These are phyloP conservation scores for Chalciporus piperatoides DNA, from an alignment of 1,284 basidiomycete species.

Conservation along the genomic window DNA sequence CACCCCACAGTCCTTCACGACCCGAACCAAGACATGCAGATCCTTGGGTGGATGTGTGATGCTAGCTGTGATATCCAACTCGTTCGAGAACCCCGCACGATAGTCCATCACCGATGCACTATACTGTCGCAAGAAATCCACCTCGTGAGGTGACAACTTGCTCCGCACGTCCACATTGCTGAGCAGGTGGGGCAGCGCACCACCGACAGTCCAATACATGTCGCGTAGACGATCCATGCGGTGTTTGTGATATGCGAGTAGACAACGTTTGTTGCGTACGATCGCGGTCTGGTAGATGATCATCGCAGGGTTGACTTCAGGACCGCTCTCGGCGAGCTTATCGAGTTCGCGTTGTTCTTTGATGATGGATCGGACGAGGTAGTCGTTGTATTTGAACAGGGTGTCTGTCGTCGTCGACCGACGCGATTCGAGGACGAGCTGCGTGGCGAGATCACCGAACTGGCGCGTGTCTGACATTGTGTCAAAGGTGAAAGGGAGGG, in stretches of 20 bases:
- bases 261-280: constrained; percentile 87
- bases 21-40: constrained; percentile 73
- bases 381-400: constrained; percentile 90
- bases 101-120: constrained; percentile 79
- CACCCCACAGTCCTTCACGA: constrained; percentile 81
- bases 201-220: constrained; percentile 91
- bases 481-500: constrained; percentile 3
- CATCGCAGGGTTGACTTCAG: constrained; percentile 61
- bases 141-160: constrained; percentile 84
- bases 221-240: constrained; percentile 79
- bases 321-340: constrained; percentile 44
- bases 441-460: constrained; percentile 81
- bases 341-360: constrained; percentile 92
- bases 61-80: constrained; percentile 80
- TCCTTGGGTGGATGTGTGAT: constrained; percentile 79
- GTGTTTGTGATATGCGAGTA: constrained; percentile 88
- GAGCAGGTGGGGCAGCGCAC: constrained; percentile 84
- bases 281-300: constrained; percentile 87
- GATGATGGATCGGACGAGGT: constrained; percentile 79
- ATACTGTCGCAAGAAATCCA: constrained; percentile 87
- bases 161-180: constrained; percentile 70
- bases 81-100: constrained; percentile 80
- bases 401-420: constrained; percentile 80
- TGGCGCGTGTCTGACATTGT: constrained; percentile 43
- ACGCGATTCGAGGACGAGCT: constrained; percentile 83